Evolutionary conservation across 1,284 basidiomycete genomes (phyloP), one percentile per base, ranked within the genome.

Genomic region (Naganishia sp.): DNA sequence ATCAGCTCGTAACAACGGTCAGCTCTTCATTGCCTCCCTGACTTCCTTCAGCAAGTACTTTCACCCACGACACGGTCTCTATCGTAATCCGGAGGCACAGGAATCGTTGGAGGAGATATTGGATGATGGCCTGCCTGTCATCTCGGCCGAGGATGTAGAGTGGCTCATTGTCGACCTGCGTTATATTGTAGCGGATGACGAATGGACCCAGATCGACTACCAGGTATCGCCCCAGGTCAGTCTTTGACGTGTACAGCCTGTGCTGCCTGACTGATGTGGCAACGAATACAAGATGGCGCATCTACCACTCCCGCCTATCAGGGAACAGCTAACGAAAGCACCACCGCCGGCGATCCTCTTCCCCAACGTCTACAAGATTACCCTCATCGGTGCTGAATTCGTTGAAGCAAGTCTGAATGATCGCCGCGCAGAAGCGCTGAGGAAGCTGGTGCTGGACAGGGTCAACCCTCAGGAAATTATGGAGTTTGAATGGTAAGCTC

Each of bases 101-200:
- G 36, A 39, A 3, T 39, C 36, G 13, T 39, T 7, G 36, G 16
- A 50, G 21, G 48, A 36, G 16, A 61, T 52, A 16, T 10, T 50
- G 36, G 48, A 61, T 52, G 59, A 61, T 21, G 59, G 59, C 25
- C 28, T 61, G 36, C 59, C 59, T 15, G 43, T 23, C 3, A 61
- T 61, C 33, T 15, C 59, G 3, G 33, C 59, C 15, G 65, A 66
- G 18, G 57, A 66, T 15, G 59, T 66, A 11, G 65, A 66, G 28
- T 66, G 65, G 65, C 31, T 66, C 1, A 60, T 66, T 25, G 25
- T 66, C 43, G 65, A 66, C 25, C 52, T 66, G 2, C 25, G 57
- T 2, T 55, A 55, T 18, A 59, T 50, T 13, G 16, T 56, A 21
- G 65, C 50, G 18, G 48, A 52, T 48, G 44, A 66, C 11, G 65